A percentile compares a stretch with the other conserved stretches of the same genome.
These are phyloP conservation scores for Fusarium tanahbumbuense DNA, from an alignment of 2,329 filamentous ascomycete species.

Conservation along the genomic window DNA sequence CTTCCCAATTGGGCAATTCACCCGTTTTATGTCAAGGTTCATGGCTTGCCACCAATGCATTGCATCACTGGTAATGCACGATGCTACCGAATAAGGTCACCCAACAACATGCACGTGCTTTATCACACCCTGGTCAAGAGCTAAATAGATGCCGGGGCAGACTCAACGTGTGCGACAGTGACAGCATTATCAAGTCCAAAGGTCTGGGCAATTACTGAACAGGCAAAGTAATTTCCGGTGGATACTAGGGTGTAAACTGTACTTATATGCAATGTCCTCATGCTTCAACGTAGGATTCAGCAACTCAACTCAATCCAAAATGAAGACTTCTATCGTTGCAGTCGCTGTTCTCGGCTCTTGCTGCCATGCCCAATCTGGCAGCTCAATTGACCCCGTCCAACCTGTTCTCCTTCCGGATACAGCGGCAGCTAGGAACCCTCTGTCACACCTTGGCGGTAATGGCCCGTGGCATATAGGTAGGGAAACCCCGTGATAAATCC, in stretches of 20 bases:
- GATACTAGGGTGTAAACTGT: neutral
- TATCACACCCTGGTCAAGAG: neutral
- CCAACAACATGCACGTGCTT: conserved; percentile 18
- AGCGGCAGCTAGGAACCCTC: conserved; percentile 53
- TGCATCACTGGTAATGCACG: neutral
- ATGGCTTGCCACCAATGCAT: conserved; percentile 21
- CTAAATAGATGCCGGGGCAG: neutral
- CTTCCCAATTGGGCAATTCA: conserved; percentile 12
- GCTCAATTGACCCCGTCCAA: conserved; percentile 45
- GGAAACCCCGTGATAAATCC: neutral
- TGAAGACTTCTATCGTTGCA: neutral
- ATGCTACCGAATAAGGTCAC: conserved; percentile 23
- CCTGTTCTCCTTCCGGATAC: conserved; percentile 45
- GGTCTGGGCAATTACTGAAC: neutral
- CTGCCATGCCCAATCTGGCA: conserved; percentile 21
- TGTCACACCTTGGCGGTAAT: conserved; percentile 64
- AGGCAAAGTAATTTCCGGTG: conserved; percentile 21
- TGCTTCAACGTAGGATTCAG: neutral
- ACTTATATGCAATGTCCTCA: neutral
- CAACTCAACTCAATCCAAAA: neutral
- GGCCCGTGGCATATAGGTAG: conserved; percentile 64
- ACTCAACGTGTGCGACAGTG: neutral
- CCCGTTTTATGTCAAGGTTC: conserved; percentile 21
- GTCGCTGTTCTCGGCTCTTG: conserved; percentile 3
- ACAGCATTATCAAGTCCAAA: neutral